Evolutionary conservation across 441 rosid genomes (phyloP).

Genomic region (Melianthus villosus): DNA sequence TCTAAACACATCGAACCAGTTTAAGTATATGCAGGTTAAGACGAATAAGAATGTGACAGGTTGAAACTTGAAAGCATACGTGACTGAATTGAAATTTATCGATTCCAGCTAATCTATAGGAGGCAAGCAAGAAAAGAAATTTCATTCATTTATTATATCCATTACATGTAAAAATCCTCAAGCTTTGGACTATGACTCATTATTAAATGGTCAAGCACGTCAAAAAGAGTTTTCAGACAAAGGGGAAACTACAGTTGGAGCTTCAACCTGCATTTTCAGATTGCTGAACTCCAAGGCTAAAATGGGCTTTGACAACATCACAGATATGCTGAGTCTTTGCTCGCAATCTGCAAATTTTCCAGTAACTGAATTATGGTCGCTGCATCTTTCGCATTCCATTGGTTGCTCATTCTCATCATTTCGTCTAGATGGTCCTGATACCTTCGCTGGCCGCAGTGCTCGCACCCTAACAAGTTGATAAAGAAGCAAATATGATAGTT

Average conservation of each 20-base stretch:
- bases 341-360: conserved; percentile 14
- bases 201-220: conserved; percentile 12
- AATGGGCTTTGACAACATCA: conserved; percentile 71
- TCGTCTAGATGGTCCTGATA: conserved; percentile 16
- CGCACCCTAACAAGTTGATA: no score
- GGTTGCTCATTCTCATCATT: conserved; percentile 16
- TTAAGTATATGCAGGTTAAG: no score
- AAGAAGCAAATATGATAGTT: no score
- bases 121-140: no score
- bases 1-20: no score
- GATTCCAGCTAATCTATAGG: no score
- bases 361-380: conserved; percentile 6
- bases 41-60: no score
- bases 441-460: conserved; percentile 51
- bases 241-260: conserved; percentile 36
- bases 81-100: no score
- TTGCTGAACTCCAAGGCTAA: conserved; percentile 56
- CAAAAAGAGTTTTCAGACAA: conserved; percentile 13
- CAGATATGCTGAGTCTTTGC: conserved; percentile 28
- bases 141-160: no score
- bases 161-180: no score
- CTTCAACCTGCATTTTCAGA: conserved; percentile 76
- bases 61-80: no score
- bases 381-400: conserved; percentile 5
- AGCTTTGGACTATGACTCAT: no score